These are phyloP conservation scores for Trichoderma citrinoviride DNA, from an alignment of 2,329 filamentous ascomycete species.

Conservation along the genomic window DNA sequence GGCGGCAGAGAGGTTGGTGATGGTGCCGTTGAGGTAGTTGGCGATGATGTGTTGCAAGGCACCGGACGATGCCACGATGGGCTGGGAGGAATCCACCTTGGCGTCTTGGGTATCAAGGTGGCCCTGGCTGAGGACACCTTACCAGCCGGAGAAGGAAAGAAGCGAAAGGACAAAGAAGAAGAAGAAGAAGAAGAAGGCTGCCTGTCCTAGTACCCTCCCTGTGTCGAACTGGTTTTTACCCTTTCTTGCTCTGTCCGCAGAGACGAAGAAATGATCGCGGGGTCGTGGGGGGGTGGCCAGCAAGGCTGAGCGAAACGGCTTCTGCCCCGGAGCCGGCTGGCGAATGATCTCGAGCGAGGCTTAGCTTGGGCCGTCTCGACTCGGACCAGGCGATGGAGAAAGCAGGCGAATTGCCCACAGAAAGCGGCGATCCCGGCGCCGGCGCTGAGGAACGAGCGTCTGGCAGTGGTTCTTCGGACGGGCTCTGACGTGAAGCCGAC, in stretches of 20 bases:
- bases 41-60: slow-evolving; percentile 59
- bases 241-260: not conserved
- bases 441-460: not conserved
- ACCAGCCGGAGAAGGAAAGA: not conserved
- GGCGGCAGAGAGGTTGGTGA: slow-evolving; percentile 48
- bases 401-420: slow-evolving; percentile 1
- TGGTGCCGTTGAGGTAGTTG: slow-evolving; percentile 55
- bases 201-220: not conserved
- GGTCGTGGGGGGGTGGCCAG: slow-evolving; percentile 17
- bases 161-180: not conserved
- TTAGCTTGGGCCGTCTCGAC: not conserved
- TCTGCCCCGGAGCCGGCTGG: not conserved
- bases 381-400: not conserved
- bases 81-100: slow-evolving; percentile 63
- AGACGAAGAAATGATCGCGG: slow-evolving; percentile 14
- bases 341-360: slow-evolving; percentile 12
- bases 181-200: not conserved
- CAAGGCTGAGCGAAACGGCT: slow-evolving; percentile 19
- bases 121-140: slow-evolving; percentile 37
- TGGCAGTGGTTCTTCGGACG: not conserved
- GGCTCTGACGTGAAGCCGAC: not conserved
- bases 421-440: slow-evolving; percentile 14
- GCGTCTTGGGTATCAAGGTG: slow-evolving; percentile 39
- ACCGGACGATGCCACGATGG: slow-evolving; percentile 60
- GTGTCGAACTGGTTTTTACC: not conserved